phyloP scores from a whole-genome alignment of 257 asterid genomes.

The Solanum medicagineum region DNA sequence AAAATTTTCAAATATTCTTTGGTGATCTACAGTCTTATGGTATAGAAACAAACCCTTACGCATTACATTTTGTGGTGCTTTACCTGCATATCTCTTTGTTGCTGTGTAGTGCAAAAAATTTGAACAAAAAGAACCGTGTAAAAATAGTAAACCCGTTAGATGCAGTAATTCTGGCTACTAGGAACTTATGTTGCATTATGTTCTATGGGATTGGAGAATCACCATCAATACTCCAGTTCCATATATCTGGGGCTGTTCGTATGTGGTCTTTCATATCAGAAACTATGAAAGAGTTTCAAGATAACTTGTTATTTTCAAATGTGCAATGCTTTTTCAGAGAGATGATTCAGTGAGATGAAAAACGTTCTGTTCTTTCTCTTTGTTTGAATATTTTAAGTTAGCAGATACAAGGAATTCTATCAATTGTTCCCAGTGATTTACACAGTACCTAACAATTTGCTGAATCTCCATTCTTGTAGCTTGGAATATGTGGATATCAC shows the following conservation, averaged over 20 bases:
- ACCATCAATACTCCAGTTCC: background rate
- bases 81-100: background rate
- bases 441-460: background rate
- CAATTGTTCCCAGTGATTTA: background rate
- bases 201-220: background rate
- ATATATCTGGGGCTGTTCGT: background rate
- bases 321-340: background rate
- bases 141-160: background rate
- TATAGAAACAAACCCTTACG: background rate
- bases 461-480: constrained; percentile 25
- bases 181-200: background rate
- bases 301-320: background rate
- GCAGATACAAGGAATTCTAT: background rate
- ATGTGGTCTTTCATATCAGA: background rate
- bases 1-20: background rate
- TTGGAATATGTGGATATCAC: constrained; percentile 68
- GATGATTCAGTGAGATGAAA: background rate
- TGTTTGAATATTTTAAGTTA: background rate
- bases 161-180: background rate
- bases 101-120: background rate
- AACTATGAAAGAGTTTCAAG: background rate
- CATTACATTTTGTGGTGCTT: background rate
- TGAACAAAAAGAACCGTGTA: background rate
- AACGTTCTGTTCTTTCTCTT: background rate
- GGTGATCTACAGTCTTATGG: background rate